Evolutionary conservation across 148 eudicot species (phyloP).

Genomic region (Vaccinium vitisidaea): DNA sequence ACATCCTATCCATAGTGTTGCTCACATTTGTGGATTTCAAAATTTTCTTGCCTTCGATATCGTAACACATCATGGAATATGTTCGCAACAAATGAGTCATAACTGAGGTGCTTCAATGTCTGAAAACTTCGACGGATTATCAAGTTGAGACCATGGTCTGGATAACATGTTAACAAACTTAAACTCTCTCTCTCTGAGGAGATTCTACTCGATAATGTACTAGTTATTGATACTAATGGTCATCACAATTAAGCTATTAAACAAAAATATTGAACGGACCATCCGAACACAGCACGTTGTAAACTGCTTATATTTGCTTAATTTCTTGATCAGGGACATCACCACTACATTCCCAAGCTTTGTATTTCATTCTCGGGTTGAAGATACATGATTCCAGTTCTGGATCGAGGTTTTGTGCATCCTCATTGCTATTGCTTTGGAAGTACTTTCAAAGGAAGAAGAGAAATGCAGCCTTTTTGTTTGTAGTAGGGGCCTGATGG

Average conservation of each 20-base stretch:
- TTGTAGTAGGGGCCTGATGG: not conserved
- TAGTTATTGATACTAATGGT: no score
- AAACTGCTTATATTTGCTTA: not conserved
- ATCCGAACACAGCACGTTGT: not conserved
- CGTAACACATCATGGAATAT: not conserved
- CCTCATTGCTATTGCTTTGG: not conserved
- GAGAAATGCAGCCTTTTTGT: not conserved
- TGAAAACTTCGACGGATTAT: not conserved
- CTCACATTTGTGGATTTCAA: not conserved
- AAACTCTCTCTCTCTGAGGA: not conserved
- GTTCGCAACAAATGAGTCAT: not conserved
- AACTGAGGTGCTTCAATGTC: no score
- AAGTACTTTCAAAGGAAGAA: not conserved
- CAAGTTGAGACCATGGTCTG: not conserved
- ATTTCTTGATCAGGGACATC: constrained; percentile 14
- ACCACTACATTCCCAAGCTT: constrained; percentile 16
- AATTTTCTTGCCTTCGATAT: not conserved
- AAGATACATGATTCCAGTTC: constrained; percentile 13
- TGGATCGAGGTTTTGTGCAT: not conserved
- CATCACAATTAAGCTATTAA: not conserved
- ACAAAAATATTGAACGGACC: not conserved
- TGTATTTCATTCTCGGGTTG: constrained; percentile 14
- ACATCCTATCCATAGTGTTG: no score
- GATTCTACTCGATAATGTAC: not conserved
- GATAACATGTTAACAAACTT: not conserved